Evolutionary conservation across 2,329 filamentous ascomycete genomes (phyloP).

Genomic region (Claviceps pusilla): DNA sequence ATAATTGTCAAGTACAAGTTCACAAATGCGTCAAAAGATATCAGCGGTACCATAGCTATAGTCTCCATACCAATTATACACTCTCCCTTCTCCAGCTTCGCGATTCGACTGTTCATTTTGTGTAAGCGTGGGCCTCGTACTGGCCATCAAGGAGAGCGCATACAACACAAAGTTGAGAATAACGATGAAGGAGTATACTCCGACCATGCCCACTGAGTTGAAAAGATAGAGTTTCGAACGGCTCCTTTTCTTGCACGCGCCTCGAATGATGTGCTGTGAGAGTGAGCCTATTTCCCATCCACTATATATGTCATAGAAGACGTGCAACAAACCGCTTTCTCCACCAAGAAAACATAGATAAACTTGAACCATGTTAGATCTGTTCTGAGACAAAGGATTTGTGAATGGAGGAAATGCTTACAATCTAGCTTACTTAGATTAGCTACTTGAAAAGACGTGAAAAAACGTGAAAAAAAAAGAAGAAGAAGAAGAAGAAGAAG

Average conservation of each 20-base stretch:
- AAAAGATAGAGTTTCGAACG: conserved; percentile 44
- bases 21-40: conserved; percentile 43
- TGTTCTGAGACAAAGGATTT: neutral
- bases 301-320: neutral
- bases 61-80: conserved; percentile 49
- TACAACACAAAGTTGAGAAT: conserved; percentile 48
- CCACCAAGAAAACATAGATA: conserved; percentile 51
- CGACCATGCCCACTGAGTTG: conserved; percentile 43
- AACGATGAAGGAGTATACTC: conserved; percentile 31
- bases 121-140: neutral
- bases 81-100: conserved; percentile 35
- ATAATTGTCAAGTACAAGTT: conserved; percentile 49
- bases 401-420: conserved; percentile 8
- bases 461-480: neutral
- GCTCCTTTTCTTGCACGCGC: conserved; percentile 33
- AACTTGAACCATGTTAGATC: conserved; percentile 19
- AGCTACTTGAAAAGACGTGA: neutral
- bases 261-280: conserved; percentile 40
- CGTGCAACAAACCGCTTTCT: conserved; percentile 37
- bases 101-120: conserved; percentile 34
- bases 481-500: no score
- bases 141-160: conserved; percentile 9
- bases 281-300: conserved; percentile 2
- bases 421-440: conserved; percentile 13
- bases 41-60: conserved; percentile 44